phyloP scores from a whole-genome alignment of 208 protist genomes.

The Wallacemonas rigidus region DNA sequence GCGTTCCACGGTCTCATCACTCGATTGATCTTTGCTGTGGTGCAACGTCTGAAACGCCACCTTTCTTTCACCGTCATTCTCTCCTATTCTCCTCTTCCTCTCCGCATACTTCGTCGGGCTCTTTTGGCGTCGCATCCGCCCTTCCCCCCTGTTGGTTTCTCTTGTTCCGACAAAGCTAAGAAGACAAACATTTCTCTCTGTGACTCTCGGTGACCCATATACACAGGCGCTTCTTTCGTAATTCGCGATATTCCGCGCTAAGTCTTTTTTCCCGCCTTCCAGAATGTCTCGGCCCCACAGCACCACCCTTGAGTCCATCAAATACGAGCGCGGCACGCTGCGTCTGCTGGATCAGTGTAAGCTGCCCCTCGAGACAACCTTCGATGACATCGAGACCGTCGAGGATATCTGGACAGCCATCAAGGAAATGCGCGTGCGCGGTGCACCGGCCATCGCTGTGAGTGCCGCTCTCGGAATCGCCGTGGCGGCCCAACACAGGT shows the following conservation, averaged over 20 bases:
- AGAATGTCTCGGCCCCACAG: slow-evolving; percentile 50
- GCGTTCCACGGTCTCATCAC: too few species aligned
- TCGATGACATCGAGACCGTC: slow-evolving; percentile 76
- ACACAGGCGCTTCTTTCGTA: too few species aligned
- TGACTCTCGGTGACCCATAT: too few species aligned
- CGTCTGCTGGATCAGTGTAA: slow-evolving; percentile 85
- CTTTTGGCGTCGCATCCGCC: background rate
- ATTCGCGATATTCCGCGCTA: background rate
- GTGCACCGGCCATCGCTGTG: slow-evolving; percentile 96
- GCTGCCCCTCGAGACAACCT: slow-evolving; percentile 80
- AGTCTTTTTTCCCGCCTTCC: background rate
- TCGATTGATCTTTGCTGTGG: too few species aligned
- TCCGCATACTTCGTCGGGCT: background rate
- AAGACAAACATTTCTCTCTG: too few species aligned
- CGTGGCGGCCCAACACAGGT: slow-evolving; percentile 67
- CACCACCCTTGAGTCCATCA: slow-evolving; percentile 79
- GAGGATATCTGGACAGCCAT: slow-evolving; percentile 92
- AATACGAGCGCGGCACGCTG: slow-evolving; percentile 65
- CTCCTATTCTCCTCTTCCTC: background rate
- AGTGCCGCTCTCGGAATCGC: slow-evolving; percentile 92
- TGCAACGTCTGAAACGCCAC: background rate
- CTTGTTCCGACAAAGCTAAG: background rate
- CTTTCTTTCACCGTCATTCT: background rate
- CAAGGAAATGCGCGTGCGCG: slow-evolving; percentile 94
- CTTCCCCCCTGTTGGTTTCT: slow-evolving; percentile 8